These are phyloP conservation scores for Mrakia gelida DNA, from an alignment of 768 basidiomycete species.

Conservation along the genomic window DNA sequence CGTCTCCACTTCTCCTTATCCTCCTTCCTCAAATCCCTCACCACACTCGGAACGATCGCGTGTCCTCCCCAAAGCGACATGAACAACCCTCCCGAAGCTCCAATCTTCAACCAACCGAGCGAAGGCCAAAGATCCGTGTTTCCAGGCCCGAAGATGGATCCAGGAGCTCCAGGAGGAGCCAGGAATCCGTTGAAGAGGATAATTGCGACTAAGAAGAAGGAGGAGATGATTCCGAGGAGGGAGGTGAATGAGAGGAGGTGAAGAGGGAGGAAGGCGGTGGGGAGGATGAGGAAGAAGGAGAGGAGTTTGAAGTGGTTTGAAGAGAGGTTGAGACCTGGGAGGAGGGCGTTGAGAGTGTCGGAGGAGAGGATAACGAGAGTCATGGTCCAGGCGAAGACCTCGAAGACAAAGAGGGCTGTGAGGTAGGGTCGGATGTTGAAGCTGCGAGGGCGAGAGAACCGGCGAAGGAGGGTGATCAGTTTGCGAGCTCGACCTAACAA, in stretches of 20 bases:
- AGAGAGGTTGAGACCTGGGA: constrained; percentile 57
- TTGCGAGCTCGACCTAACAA: neutral
- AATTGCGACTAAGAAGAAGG: constrained; percentile 66
- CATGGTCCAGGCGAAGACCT: constrained; percentile 60
- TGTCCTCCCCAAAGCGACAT: constrained; percentile 61
- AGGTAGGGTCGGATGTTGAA: constrained; percentile 50
- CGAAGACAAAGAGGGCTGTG: constrained; percentile 67
- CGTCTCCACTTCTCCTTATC: constrained; percentile 70
- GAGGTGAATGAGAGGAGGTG: constrained; percentile 84
- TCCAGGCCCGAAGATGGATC: constrained; percentile 72
- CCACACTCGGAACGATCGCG: constrained; percentile 48
- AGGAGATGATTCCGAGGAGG: constrained; percentile 67
- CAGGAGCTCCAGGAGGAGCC: constrained; percentile 61
- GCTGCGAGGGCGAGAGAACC: neutral
- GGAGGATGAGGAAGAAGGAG: constrained; percentile 52
- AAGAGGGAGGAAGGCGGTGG: constrained; percentile 79
- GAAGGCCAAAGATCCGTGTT: constrained; percentile 61
- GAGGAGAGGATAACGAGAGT: constrained; percentile 57
- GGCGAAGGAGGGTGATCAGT: neutral
- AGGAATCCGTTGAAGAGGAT: constrained; percentile 77
- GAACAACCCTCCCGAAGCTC: constrained; percentile 79
- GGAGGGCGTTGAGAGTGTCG: constrained; percentile 66
- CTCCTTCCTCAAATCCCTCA: constrained; percentile 67
- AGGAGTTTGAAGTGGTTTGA: neutral
- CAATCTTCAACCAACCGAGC: constrained; percentile 54